Evolutionary conservation across 768 basidiomycete species (phyloP).

Genomic region (Pulveroboletus ravenelii): DNA sequence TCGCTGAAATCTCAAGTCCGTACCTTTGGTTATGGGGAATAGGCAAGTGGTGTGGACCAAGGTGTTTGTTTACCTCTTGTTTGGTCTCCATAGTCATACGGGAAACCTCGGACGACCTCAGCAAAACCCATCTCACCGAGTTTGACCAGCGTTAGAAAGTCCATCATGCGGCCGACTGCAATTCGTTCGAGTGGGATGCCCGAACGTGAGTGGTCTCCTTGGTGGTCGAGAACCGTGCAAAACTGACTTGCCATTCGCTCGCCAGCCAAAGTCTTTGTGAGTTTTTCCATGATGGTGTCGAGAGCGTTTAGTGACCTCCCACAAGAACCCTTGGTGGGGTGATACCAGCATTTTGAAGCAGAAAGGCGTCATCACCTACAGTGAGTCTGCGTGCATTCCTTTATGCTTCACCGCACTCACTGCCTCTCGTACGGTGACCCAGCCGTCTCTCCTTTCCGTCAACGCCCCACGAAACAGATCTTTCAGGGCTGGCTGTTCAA

Average conservation of each 20-base stretch:
- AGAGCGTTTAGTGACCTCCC: conserved; percentile 2
- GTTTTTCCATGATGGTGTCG: conserved; percentile 28
- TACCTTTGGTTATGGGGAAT: conserved; percentile 14
- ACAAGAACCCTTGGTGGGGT: conserved; percentile 90
- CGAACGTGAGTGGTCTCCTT: conserved; percentile 52
- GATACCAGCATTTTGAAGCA: conserved; percentile 62
- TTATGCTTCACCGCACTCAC: background rate
- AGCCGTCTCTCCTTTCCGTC: conserved; percentile 84
- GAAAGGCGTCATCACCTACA: conserved; percentile 75
- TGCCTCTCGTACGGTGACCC: background rate
- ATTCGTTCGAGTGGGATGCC: conserved; percentile 73
- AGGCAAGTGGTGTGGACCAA: background rate
- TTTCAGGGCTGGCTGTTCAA: conserved; percentile 79
- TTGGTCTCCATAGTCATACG: conserved; percentile 24
- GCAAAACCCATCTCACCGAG: background rate
- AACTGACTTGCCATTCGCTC: conserved; percentile 4
- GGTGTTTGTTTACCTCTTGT: conserved; percentile 29
- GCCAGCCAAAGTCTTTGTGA: conserved; percentile 78
- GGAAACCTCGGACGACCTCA: conserved; percentile 23
- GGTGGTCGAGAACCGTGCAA: background rate
- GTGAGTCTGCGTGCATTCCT: conserved; percentile 44
- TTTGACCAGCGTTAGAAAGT: background rate
- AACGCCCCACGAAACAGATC: conserved; percentile 66
- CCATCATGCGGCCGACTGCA: conserved; percentile 48
- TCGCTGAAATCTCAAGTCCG: background rate